Conservation (phyloP, 805 yeast genomes). For the Yamadazyma philogaea region DNA sequence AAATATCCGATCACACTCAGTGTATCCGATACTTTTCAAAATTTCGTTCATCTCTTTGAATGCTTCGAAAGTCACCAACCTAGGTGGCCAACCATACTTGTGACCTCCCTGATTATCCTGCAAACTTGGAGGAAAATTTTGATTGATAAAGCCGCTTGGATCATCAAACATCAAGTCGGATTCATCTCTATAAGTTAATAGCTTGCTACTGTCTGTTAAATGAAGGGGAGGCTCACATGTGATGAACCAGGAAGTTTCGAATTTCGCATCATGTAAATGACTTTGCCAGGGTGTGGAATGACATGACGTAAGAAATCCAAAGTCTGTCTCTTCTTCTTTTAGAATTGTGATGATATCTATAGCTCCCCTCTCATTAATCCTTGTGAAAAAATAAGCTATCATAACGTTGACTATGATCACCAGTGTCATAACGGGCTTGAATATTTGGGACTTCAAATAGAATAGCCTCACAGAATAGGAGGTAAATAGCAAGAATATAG, state of each 20-base stretch:
- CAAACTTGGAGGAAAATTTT: slow-evolving; percentile 42
- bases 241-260: slow-evolving; percentile 60
- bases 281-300: slow-evolving; percentile 97
- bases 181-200: slow-evolving; percentile 68
- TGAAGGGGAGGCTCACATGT: slow-evolving; percentile 90
- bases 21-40: slow-evolving; percentile 42
- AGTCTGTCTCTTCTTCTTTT: slow-evolving; percentile 34
- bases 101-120: slow-evolving; percentile 4
- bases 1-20: slow-evolving; percentile 55
- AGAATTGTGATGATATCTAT: slow-evolving; percentile 61
- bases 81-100: slow-evolving; percentile 59
- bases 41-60: slow-evolving; percentile 44
- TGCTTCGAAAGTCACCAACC: slow-evolving; percentile 68
- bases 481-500: slow-evolving; percentile 56
- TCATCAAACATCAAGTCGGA: slow-evolving; percentile 79
- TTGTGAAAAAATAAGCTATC: slow-evolving; percentile 52
- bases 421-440: slow-evolving; percentile 18
- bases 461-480: slow-evolving; percentile 34
- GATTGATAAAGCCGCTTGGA: slow-evolving; percentile 54
- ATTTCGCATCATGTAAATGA: slow-evolving; percentile 60
- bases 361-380: slow-evolving; percentile 84
- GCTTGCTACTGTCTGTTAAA: slow-evolving; percentile 18
- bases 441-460: neutral
- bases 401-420: slow-evolving; percentile 32
- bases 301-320: slow-evolving; percentile 91